These are phyloP conservation scores for Ceratocystis papillata DNA, from an alignment of 2,329 filamentous ascomycete genomes.

Conservation along the genomic window DNA sequence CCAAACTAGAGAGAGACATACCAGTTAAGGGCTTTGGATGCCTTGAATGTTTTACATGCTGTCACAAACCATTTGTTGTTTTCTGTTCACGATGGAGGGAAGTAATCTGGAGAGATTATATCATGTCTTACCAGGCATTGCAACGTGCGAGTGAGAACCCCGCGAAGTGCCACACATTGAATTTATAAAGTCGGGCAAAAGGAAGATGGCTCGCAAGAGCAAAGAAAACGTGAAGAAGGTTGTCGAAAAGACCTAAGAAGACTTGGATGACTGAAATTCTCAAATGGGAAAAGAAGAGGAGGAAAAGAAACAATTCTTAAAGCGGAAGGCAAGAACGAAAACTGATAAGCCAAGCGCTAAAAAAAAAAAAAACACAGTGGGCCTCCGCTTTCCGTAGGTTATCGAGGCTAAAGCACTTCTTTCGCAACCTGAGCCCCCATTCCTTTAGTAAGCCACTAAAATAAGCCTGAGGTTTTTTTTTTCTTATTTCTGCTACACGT, in stretches of 20 bases:
- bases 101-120: background rate
- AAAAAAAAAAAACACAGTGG: slow-evolving; percentile 8
- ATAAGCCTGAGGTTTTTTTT: background rate
- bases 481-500: background rate
- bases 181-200: background rate
- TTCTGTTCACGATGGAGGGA: background rate
- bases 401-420: slow-evolving; percentile 10
- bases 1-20: background rate
- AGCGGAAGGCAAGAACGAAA: background rate
- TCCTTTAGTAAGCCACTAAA: background rate
- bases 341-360: slow-evolving; percentile 13
- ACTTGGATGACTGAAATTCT: background rate
- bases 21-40: background rate
- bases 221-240: slow-evolving; percentile 6
- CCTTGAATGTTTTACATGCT: background rate
- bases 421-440: background rate
- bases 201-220: background rate
- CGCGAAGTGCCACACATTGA: slow-evolving; percentile 24
- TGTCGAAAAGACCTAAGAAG: background rate
- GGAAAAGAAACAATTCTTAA: slow-evolving; percentile 1
- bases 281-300: background rate
- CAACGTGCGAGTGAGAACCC: slow-evolving; percentile 19
- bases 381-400: slow-evolving; percentile 20
- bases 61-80: background rate
- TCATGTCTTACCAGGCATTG: slow-evolving; percentile 24